Evolutionary conservation across 2,329 filamentous ascomycete species (phyloP).

Genomic region (Tolypocladium cylindrosporum): DNA sequence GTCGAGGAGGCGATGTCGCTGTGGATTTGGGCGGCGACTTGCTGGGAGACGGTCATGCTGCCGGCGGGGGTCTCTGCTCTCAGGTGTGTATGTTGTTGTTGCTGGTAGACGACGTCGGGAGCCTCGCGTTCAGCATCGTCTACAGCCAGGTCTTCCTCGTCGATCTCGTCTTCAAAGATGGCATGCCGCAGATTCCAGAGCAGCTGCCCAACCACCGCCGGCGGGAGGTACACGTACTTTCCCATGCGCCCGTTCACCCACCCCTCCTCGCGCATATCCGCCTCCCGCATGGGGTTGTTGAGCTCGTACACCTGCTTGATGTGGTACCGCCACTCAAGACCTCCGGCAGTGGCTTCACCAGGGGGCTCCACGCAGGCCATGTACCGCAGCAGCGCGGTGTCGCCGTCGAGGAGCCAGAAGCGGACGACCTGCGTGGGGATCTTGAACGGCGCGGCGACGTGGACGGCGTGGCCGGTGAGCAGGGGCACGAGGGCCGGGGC

Average conservation of each 20-base stretch:
- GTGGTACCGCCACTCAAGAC: constrained; percentile 11
- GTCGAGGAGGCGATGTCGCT: constrained; percentile 34
- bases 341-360: constrained; percentile 30
- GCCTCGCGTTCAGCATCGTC: not conserved
- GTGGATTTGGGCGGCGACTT: constrained; percentile 40
- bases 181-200: constrained; percentile 48
- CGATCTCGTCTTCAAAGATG: constrained; percentile 24
- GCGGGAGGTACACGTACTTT: constrained; percentile 43
- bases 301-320: constrained; percentile 46
- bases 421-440: constrained; percentile 45
- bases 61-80: not conserved
- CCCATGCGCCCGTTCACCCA: constrained; percentile 42
- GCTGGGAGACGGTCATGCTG: constrained; percentile 35
- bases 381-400: constrained; percentile 43
- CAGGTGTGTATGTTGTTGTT: not conserved
- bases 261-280: constrained; percentile 42
- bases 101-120: not conserved
- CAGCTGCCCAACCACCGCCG: constrained; percentile 45
- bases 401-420: constrained; percentile 52
- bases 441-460: constrained; percentile 46
- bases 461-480: constrained; percentile 36
- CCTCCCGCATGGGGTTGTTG: constrained; percentile 45
- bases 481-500: constrained; percentile 38
- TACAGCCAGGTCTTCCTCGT: constrained; percentile 7
- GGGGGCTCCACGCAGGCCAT: constrained; percentile 43